Evolutionary conservation across 192 early-diverging fungal genomes (phyloP).

Genomic region (Umbelopsis sp.): DNA sequence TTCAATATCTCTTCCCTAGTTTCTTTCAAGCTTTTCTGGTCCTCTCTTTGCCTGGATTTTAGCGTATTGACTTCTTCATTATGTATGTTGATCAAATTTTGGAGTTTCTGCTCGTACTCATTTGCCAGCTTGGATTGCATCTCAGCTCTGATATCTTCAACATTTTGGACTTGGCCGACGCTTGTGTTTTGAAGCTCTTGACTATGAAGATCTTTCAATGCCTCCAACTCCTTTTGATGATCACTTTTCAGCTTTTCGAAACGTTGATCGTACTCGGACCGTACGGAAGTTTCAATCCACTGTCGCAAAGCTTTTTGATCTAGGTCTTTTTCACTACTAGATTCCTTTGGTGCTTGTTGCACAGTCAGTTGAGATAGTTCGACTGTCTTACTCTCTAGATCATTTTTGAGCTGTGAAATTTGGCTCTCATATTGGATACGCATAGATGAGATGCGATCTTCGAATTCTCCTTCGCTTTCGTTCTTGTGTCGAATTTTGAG

Average conservation of each 20-base stretch:
- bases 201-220: neutral
- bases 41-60: neutral
- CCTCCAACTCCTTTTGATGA: neutral
- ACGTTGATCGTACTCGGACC: neutral
- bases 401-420: neutral
- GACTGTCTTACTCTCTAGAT: neutral
- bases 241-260: neutral
- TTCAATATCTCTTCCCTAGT: neutral
- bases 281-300: neutral
- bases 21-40: neutral
- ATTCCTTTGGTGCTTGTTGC: neutral
- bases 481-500: neutral
- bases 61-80: neutral
- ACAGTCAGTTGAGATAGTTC: neutral
- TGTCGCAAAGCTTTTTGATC: neutral
- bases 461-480: constrained; percentile 4
- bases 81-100: neutral
- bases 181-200: too few relatives aligned
- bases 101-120: neutral
- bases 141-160: neutral
- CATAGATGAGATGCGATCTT: constrained; percentile 5
- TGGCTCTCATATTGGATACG: neutral
- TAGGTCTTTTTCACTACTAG: neutral
- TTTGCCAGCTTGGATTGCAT: neutral
- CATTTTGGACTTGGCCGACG: too few relatives aligned